Conservation (phyloP, 805 yeast species). For the Schwanniomyces yamadae region DNA sequence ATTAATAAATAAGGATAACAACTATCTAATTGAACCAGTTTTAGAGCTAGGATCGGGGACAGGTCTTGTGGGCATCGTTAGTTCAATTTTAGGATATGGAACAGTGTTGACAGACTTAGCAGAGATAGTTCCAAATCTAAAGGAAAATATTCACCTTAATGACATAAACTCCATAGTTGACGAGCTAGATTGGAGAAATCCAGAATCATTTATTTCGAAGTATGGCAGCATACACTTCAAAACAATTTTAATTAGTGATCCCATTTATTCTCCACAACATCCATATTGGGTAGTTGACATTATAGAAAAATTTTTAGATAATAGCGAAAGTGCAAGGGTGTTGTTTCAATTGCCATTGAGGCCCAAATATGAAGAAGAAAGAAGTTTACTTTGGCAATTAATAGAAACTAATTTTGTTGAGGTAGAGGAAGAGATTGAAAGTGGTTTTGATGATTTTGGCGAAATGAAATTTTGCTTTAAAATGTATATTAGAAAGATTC, state of each 20-base stretch:
- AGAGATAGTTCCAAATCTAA: constrained; percentile 70
- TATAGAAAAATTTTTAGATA: constrained; percentile 46
- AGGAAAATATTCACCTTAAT: constrained; percentile 59
- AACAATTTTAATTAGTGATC: constrained; percentile 78
- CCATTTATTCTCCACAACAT: constrained; percentile 80
- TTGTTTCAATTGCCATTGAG: constrained; percentile 78
- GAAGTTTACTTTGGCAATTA: constrained; percentile 59
- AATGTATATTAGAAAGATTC: constrained; percentile 15
- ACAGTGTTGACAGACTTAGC: constrained; percentile 72
- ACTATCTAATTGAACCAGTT: constrained; percentile 28
- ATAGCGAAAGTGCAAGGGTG: constrained; percentile 39
- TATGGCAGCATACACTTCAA: constrained; percentile 41
- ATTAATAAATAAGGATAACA: constrained; percentile 28
- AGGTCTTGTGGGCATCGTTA: constrained; percentile 80
- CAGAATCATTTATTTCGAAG: constrained; percentile 35
- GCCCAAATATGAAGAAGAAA: constrained; percentile 59
- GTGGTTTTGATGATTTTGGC: constrained; percentile 88
- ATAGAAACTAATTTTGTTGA: constrained; percentile 40
- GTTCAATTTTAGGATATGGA: constrained; percentile 51
- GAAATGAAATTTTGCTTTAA: constrained; percentile 57
- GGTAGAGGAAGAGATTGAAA: constrained; percentile 43
- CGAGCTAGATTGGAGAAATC: constrained; percentile 78
- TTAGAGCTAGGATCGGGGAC: constrained; percentile 95
- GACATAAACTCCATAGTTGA: constrained; percentile 32
- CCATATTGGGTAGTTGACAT: constrained; percentile 70